Evolutionary conservation across 2,329 filamentous ascomycete genomes (phyloP).

Genomic region (Metarhizium brunneum): DNA sequence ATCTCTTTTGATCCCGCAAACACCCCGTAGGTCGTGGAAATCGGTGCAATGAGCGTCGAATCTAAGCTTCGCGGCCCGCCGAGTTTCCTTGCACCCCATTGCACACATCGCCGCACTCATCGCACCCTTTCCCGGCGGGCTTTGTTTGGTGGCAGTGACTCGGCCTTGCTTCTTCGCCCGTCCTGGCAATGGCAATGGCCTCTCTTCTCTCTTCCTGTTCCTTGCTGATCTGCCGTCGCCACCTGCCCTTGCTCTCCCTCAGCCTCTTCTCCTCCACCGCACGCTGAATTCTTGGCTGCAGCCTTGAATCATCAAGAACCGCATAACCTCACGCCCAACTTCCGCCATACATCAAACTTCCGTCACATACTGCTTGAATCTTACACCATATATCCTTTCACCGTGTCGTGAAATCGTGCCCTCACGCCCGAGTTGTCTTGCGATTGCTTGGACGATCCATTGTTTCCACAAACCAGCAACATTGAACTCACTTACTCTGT

Average conservation of each 20-base stretch:
- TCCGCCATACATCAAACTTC: neutral
- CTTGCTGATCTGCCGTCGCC: constrained; percentile 2
- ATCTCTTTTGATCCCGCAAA: constrained; percentile 20
- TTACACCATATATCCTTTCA: neutral
- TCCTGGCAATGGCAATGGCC: constrained; percentile 1
- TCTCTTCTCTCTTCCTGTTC: neutral
- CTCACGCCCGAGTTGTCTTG: neutral
- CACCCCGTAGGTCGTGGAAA: constrained; percentile 18
- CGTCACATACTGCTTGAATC: neutral
- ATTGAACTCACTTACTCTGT: neutral
- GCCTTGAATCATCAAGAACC: neutral
- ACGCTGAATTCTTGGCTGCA: neutral
- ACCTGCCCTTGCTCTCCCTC: neutral
- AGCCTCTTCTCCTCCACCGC: neutral
- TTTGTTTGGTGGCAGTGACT: neutral
- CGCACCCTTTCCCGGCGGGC: neutral
- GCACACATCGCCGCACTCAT: neutral
- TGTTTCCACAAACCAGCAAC: neutral
- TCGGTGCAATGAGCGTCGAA: constrained; percentile 25
- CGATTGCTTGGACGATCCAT: neutral
- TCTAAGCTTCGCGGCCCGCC: constrained; percentile 13
- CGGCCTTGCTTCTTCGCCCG: neutral
- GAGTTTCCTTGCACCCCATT: neutral
- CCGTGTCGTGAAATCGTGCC: neutral
- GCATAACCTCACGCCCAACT: neutral